Evolutionary conservation across 1,139 yeast species (phyloP).

Genomic region (Wickerhamiella pararugosa): DNA sequence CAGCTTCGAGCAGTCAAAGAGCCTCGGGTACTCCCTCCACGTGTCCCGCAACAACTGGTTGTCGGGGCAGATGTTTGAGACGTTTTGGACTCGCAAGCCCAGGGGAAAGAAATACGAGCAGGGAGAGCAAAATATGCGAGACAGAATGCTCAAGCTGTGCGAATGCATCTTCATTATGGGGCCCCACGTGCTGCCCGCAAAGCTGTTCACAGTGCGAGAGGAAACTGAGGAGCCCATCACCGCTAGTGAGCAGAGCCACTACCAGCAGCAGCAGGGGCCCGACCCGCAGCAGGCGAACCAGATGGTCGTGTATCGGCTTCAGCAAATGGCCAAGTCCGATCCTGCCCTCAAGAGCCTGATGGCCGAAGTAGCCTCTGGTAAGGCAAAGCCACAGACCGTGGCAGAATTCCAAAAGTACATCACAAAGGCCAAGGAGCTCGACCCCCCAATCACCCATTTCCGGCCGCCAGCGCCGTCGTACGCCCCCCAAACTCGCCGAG

Average conservation of each 20-base stretch:
- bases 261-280: constrained; percentile 8
- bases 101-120: constrained; percentile 41
- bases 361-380: constrained; percentile 74
- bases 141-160: constrained; percentile 76
- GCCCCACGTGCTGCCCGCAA: constrained; percentile 65
- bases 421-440: constrained; percentile 53
- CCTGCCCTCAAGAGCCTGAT: constrained; percentile 50
- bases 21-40: constrained; percentile 41
- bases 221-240: constrained; percentile 27
- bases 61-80: constrained; percentile 55
- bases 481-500: constrained; percentile 4
- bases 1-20: constrained; percentile 54
- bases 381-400: constrained; percentile 56
- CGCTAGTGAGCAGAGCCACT: constrained; percentile 2
- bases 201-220: constrained; percentile 71
- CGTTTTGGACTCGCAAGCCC: constrained; percentile 53
- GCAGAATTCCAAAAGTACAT: constrained; percentile 68
- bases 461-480: constrained; percentile 3
- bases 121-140: constrained; percentile 45
- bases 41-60: constrained; percentile 65
- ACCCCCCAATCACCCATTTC: constrained; percentile 6
- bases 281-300: constrained; percentile 29
- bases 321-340: constrained; percentile 65
- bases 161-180: constrained; percentile 64
- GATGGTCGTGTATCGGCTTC: constrained; percentile 69